phyloP scores from a whole-genome alignment of 805 yeast species.

The Osmozyma mogii region DNA sequence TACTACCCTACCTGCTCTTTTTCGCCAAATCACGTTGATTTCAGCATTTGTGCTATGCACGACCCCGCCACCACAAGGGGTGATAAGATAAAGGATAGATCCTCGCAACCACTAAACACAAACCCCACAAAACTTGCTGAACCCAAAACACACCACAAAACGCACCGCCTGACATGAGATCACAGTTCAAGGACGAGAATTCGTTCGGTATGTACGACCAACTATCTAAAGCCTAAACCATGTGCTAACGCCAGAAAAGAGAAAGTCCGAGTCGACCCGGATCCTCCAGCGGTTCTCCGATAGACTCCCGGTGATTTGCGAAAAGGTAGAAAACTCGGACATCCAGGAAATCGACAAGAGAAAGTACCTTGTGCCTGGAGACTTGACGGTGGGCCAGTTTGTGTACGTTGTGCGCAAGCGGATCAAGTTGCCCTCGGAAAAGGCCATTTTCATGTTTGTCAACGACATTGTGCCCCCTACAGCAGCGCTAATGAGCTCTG shows the following conservation, averaged over 20 bases:
- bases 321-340: slow-evolving; percentile 93
- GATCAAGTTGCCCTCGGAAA: slow-evolving; percentile 90
- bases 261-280: slow-evolving; percentile 91
- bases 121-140: neutral
- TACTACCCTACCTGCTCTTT: too few species aligned
- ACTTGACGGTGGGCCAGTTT: slow-evolving; percentile 94
- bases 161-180: slow-evolving; percentile 59
- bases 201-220: slow-evolving; percentile 64
- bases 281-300: slow-evolving; percentile 83
- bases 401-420: slow-evolving; percentile 96
- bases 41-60: too few species aligned
- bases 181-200: slow-evolving; percentile 91
- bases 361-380: slow-evolving; percentile 93
- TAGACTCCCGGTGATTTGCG: slow-evolving; percentile 95
- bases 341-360: slow-evolving; percentile 95
- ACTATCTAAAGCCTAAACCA: neutral
- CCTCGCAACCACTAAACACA: too few species aligned
- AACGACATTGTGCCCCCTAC: slow-evolving; percentile 97
- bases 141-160: neutral
- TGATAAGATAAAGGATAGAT: too few species aligned
- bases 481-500: slow-evolving; percentile 90
- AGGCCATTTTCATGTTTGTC: slow-evolving; percentile 95
- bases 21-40: too few species aligned
- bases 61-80: too few species aligned
- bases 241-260: slow-evolving; percentile 49